Percentiles rank a stretch among this genome's conserved stretches.
phyloP scores from a whole-genome alignment of 2,329 filamentous ascomycete species.

The Fusarium longipes region DNA sequence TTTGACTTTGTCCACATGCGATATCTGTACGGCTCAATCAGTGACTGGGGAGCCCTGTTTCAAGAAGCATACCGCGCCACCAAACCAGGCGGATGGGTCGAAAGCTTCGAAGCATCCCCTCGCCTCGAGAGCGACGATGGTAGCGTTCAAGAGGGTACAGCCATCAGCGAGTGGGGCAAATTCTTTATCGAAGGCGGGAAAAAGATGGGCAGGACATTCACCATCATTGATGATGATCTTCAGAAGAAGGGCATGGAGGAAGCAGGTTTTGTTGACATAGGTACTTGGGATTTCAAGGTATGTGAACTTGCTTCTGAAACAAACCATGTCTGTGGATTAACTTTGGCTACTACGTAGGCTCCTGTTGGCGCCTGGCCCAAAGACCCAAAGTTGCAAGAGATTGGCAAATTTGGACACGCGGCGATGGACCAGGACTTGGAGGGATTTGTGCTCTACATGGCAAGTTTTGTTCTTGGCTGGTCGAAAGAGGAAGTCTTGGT shows the following conservation, averaged over 20 bases:
- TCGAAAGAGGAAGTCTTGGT: conserved; percentile 16
- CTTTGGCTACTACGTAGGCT: not conserved
- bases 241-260: conserved; percentile 6
- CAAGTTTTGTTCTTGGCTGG: conserved; percentile 24
- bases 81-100: conserved; percentile 2
- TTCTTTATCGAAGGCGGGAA: conserved; percentile 3
- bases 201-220: conserved; percentile 2
- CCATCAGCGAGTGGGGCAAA: not conserved
- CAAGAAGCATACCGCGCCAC: conserved; percentile 6
- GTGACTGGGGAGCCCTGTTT: not conserved
- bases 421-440: conserved; percentile 19
- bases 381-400: conserved; percentile 11
- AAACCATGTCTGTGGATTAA: not conserved
- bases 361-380: conserved; percentile 9
- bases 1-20: conserved; percentile 9
- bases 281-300: conserved; percentile 5
- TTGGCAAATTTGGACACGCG: conserved; percentile 4
- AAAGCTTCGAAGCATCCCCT: conserved; percentile 3
- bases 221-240: conserved; percentile 4
- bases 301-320: not conserved
- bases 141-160: not conserved
- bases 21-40: not conserved
- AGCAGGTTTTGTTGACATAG: conserved; percentile 1
- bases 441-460: conserved; percentile 16
- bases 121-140: not conserved